These are phyloP conservation scores for Exophiala bonariae DNA, from an alignment of 2,329 filamentous ascomycete species.

Conservation along the genomic window DNA sequence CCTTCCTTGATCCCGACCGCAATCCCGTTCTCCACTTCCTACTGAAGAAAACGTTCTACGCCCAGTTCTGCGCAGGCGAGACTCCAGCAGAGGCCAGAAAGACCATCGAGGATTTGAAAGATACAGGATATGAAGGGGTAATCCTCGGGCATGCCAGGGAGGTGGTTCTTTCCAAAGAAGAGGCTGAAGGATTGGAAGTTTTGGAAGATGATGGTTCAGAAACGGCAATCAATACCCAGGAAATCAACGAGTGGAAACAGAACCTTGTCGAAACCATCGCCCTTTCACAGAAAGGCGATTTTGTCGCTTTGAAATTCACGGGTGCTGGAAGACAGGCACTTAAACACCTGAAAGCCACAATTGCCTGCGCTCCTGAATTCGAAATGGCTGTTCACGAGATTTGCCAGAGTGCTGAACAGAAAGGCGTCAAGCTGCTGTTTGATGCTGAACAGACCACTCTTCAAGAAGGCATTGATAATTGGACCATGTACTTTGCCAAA, in stretches of 20 bases:
- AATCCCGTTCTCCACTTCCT: slow-evolving; percentile 71
- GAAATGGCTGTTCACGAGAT: slow-evolving; percentile 70
- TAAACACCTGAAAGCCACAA: slow-evolving; percentile 62
- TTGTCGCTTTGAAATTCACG: slow-evolving; percentile 73
- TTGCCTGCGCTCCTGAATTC: slow-evolving; percentile 64
- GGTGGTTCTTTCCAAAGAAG: slow-evolving; percentile 62
- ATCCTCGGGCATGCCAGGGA: slow-evolving; percentile 83
- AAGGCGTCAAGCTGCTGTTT: slow-evolving; percentile 73
- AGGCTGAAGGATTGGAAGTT: slow-evolving; percentile 25
- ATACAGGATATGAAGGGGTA: slow-evolving; percentile 77
- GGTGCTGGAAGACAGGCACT: slow-evolving; percentile 76
- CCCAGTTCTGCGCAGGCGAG: slow-evolving; percentile 87
- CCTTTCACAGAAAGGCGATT: slow-evolving; percentile 52
- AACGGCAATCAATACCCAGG: slow-evolving; percentile 24
- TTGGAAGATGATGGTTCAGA: slow-evolving; percentile 11
- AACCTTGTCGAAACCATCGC: slow-evolving; percentile 73
- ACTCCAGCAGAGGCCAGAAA: slow-evolving; percentile 65
- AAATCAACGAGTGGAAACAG: slow-evolving; percentile 62
- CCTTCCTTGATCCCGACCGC: slow-evolving; percentile 69
- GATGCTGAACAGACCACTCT: slow-evolving; percentile 82
- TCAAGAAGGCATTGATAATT: slow-evolving; percentile 77
- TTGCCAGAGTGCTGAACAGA: slow-evolving; percentile 68
- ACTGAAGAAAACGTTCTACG: slow-evolving; percentile 82
- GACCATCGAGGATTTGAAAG: slow-evolving; percentile 66
- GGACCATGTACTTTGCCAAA: slow-evolving; percentile 75